phyloP scores from a whole-genome alignment of 768 basidiomycete species.

The Leucocoprinus sp. region DNA sequence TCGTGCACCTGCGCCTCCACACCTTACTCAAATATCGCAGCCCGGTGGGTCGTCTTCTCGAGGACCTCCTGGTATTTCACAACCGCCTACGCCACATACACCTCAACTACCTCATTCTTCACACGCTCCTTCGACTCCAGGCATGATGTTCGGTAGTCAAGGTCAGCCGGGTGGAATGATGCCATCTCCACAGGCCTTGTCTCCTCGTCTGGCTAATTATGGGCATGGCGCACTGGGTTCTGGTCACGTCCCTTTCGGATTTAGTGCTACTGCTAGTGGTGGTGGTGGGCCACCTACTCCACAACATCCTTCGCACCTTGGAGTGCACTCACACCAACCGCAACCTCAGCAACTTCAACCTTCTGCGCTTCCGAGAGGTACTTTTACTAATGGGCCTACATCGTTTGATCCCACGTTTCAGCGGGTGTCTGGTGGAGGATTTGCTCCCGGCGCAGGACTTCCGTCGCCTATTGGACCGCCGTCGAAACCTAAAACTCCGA shows the following conservation, averaged over 20 bases:
- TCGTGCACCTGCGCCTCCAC: slow-evolving; percentile 26
- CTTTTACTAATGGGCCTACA: slow-evolving; percentile 32
- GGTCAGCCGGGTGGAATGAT: slow-evolving; percentile 23
- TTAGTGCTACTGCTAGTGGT: too few species aligned
- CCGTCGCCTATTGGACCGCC: slow-evolving; percentile 52
- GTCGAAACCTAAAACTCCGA: slow-evolving; percentile 35
- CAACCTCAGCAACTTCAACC: slow-evolving; percentile 34
- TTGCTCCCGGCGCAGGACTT: slow-evolving; percentile 17
- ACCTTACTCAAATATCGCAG: slow-evolving; percentile 16
- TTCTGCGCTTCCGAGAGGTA: slow-evolving; percentile 37
- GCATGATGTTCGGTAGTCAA: slow-evolving; percentile 33
- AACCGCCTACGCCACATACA: slow-evolving; percentile 30
- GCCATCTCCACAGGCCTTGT: slow-evolving; percentile 39
- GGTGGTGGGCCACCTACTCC: neutral
- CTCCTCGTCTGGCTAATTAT: slow-evolving; percentile 47
- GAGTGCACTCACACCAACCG: slow-evolving; percentile 15
- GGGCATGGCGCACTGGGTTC: slow-evolving; percentile 30
- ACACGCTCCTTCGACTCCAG: slow-evolving; percentile 35
- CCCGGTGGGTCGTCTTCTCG: slow-evolving; percentile 4
- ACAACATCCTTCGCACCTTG: neutral
- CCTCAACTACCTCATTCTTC: slow-evolving; percentile 35
- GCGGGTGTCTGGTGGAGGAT: slow-evolving; percentile 29
- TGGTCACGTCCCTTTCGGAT: slow-evolving; percentile 33
- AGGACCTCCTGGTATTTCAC: slow-evolving; percentile 30
- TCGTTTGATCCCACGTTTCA: slow-evolving; percentile 47